Evolutionary conservation across 163 green algal species (phyloP).

Genomic region (Scenedesmus sp.): DNA sequence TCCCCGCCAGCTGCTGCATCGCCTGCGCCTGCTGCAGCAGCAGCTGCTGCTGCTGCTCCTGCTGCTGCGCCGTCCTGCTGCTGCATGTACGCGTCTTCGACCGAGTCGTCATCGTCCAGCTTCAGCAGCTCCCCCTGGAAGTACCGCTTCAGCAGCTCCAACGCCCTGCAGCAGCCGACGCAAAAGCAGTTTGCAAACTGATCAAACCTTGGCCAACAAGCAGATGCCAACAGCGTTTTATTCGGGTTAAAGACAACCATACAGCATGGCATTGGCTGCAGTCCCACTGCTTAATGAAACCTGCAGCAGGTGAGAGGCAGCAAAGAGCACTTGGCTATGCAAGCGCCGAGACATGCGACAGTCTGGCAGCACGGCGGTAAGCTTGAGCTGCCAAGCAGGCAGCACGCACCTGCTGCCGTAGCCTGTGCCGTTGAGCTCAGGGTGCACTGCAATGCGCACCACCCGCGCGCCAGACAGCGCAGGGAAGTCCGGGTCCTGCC

Average conservation of each 20-base stretch:
- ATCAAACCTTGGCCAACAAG: not conserved
- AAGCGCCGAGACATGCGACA: too few species aligned
- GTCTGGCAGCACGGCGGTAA: too few species aligned
- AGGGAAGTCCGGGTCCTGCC: slow-evolving; percentile 95
- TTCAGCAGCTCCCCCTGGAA: slow-evolving; percentile 72
- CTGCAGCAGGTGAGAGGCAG: too few species aligned
- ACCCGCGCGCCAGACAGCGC: slow-evolving; percentile 91
- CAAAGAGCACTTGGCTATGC: too few species aligned
- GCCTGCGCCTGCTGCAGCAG: slow-evolving; percentile 9
- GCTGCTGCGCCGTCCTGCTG: slow-evolving; percentile 17
- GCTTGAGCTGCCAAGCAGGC: not conserved
- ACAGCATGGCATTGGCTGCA: too few species aligned
- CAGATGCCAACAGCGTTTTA: too few species aligned
- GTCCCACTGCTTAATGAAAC: too few species aligned
- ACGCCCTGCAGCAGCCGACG: not conserved
- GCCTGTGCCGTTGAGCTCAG: slow-evolving; percentile 78
- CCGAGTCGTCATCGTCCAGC: slow-evolving; percentile 61
- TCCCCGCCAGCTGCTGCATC: slow-evolving; percentile 16
- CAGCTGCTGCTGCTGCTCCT: too few species aligned
- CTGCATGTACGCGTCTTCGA: slow-evolving; percentile 32
- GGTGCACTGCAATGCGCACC: slow-evolving; percentile 96
- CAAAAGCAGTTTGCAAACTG: not conserved
- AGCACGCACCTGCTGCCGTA: slow-evolving; percentile 47
- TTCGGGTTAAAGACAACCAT: too few species aligned
- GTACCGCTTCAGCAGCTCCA: slow-evolving; percentile 73